phyloP scores from a whole-genome alignment of 2,329 filamentous ascomycete species.

The Podosphaera xanthii region DNA sequence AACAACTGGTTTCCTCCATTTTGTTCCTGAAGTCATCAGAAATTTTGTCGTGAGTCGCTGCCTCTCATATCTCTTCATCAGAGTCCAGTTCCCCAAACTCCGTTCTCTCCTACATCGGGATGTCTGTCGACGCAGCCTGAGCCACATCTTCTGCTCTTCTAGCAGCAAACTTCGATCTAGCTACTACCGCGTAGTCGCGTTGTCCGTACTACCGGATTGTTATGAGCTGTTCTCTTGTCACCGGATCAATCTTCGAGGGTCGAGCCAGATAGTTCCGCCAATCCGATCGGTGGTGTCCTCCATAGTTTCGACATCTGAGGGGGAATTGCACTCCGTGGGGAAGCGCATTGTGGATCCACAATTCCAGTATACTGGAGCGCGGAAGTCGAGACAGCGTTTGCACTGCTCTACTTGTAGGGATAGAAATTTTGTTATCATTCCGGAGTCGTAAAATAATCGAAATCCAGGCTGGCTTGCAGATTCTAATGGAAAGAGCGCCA shows the following conservation, averaged over 20 bases:
- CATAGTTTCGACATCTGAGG: background rate
- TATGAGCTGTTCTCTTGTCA: background rate
- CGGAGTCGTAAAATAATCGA: background rate
- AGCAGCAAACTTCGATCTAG: background rate
- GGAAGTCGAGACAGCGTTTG: background rate
- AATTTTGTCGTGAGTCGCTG: background rate
- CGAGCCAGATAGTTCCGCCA: background rate
- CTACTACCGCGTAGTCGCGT: background rate
- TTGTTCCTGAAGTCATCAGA: background rate
- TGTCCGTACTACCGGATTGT: background rate
- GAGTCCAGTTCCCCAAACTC: background rate
- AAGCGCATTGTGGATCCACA: background rate
- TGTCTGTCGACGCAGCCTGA: background rate
- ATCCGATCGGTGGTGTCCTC: too few species aligned
- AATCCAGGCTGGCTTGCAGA: background rate
- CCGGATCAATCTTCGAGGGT: background rate
- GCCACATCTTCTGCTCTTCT: background rate
- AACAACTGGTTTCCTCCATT: background rate
- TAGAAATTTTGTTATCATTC: too few species aligned
- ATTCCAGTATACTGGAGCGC: background rate
- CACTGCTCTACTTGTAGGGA: too few species aligned
- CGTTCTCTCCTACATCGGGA: background rate
- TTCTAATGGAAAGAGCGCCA: background rate
- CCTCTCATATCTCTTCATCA: background rate
- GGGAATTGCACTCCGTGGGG: background rate